Evolutionary conservation across 495 filamentous ascomycete species (phyloP).

Genomic region (Penicillium tannophilum): DNA sequence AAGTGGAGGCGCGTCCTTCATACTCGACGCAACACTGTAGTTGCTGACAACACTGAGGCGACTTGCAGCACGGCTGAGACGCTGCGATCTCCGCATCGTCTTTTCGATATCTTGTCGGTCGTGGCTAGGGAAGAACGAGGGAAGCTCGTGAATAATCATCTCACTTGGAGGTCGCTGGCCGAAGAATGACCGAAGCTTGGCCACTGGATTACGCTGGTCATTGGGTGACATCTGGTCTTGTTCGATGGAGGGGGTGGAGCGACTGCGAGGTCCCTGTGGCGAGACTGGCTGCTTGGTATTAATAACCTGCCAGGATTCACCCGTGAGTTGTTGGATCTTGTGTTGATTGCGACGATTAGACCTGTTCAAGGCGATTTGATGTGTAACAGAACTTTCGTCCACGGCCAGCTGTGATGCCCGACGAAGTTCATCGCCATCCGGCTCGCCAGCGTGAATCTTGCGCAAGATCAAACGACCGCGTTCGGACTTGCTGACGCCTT

Average conservation of each 20-base stretch:
- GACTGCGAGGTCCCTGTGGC: conserved; percentile 65
- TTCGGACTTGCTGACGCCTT: conserved; percentile 62
- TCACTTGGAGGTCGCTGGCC: conserved; percentile 93
- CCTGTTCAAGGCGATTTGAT: conserved; percentile 62
- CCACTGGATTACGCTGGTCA: conserved; percentile 50
- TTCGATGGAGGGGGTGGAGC: conserved; percentile 55
- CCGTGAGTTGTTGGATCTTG: conserved; percentile 82
- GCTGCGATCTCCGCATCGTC: conserved; percentile 86
- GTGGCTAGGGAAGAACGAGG: conserved; percentile 96
- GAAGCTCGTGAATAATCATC: conserved; percentile 92
- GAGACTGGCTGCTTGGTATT: conserved; percentile 82
- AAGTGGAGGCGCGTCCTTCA: conserved; percentile 62
- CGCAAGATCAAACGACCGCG: conserved; percentile 87
- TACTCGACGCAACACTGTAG: conserved; percentile 84
- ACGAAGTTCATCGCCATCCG: conserved; percentile 75
- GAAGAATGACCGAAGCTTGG: conserved; percentile 76
- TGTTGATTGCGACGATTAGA: conserved; percentile 66
- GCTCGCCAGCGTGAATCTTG: conserved; percentile 84
- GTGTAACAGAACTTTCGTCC: conserved; percentile 77
- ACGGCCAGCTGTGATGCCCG: conserved; percentile 79
- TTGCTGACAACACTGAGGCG: conserved; percentile 94
- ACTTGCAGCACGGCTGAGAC: conserved; percentile 87
- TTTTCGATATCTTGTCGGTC: conserved; percentile 89
- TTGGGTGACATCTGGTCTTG: conserved; percentile 43
- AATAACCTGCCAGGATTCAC: conserved; percentile 70